These are phyloP conservation scores for Emergomyces pasteurianus DNA, from an alignment of 2,329 filamentous ascomycete genomes.

Conservation along the genomic window DNA sequence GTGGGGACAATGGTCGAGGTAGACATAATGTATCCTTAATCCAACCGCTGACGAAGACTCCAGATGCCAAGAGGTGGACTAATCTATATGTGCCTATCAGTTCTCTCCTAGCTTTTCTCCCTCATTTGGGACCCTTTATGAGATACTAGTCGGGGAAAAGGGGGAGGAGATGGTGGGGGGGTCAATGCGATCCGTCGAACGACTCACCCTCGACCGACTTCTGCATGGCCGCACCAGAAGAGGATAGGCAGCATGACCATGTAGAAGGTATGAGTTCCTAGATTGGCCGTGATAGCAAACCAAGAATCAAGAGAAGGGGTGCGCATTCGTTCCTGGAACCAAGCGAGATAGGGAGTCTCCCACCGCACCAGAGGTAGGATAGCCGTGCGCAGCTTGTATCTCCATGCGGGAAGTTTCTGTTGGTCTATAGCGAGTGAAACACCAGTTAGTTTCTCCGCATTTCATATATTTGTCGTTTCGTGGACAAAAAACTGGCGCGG, in stretches of 20 bases:
- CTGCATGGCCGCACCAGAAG: constrained; percentile 89
- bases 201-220: constrained; percentile 73
- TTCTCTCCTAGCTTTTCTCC: neutral
- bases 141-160: neutral
- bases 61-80: constrained; percentile 62
- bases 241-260: constrained; percentile 90
- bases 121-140: neutral
- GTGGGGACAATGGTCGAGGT: constrained; percentile 81
- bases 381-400: constrained; percentile 69
- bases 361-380: constrained; percentile 79
- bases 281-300: constrained; percentile 91
- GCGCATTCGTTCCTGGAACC: constrained; percentile 67
- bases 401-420: constrained; percentile 72
- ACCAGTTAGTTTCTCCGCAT: neutral
- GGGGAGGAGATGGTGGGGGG: neutral
- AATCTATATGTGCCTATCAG: constrained; percentile 21
- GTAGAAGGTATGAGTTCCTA: constrained; percentile 97
- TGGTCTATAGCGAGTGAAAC: constrained; percentile 48
- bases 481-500: neutral
- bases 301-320: constrained; percentile 84
- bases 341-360: constrained; percentile 91
- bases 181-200: neutral
- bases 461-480: neutral
- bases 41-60: constrained; percentile 83
- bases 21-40: constrained; percentile 90